These are phyloP conservation scores for Talaromyces rugulosus DNA, from an alignment of 2,329 filamentous ascomycete genomes.

Conservation along the genomic window DNA sequence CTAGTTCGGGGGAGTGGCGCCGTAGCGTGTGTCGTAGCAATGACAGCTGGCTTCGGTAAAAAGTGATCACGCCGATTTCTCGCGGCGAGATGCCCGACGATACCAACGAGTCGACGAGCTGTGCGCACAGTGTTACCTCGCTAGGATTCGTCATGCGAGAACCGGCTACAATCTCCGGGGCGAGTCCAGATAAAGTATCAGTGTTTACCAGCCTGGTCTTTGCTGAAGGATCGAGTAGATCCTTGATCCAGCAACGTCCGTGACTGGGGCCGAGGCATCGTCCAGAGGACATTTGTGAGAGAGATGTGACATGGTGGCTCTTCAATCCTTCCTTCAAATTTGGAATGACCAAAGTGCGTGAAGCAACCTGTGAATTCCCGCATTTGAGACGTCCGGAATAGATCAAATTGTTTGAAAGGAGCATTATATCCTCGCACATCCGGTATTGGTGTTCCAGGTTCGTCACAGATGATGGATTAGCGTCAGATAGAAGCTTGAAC, in stretches of 20 bases:
- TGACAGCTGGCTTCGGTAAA: conserved; percentile 89
- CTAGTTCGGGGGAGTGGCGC: conserved; percentile 58
- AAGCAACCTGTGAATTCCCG: conserved; percentile 71
- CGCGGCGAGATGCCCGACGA: conserved; percentile 66
- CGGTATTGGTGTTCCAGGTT: conserved; percentile 95
- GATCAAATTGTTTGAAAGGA: conserved; percentile 85
- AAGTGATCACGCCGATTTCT: conserved; percentile 91
- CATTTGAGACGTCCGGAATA: conserved; percentile 90
- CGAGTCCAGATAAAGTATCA: conserved; percentile 62
- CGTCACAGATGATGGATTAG: conserved; percentile 80
- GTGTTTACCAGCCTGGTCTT: conserved; percentile 90
- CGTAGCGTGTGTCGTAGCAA: conserved; percentile 71
- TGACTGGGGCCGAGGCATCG: conserved; percentile 54
- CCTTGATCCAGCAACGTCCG: conserved; percentile 68
- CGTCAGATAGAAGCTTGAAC: conserved; percentile 89
- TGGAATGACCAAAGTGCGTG: conserved; percentile 64
- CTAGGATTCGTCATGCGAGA: conserved; percentile 82
- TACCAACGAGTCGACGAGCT: conserved; percentile 77
- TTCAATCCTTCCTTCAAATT: conserved; percentile 59
- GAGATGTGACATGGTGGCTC: conserved; percentile 49
- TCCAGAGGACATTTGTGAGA: conserved; percentile 16
- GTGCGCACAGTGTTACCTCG: conserved; percentile 73
- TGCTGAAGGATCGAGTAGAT: conserved; percentile 63
- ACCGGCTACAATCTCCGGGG: conserved; percentile 64
- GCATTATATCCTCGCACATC: conserved; percentile 97